Percentiles rank a stretch among this genome's conserved stretches.
phyloP scores from a whole-genome alignment of 2,329 filamentous ascomycete species.

The Colletotrichum eremochloae region DNA sequence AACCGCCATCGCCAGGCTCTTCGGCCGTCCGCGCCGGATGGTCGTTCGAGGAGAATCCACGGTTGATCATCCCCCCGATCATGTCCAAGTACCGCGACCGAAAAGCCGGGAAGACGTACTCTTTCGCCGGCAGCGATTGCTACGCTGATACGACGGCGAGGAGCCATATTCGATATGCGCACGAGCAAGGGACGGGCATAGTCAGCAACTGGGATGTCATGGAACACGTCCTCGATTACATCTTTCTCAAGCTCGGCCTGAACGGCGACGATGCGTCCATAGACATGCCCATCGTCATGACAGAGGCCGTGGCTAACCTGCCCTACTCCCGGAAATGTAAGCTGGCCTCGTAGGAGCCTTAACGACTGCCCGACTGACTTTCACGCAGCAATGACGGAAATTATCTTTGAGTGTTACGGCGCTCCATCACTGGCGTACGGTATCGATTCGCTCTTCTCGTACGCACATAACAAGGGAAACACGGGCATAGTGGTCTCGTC shows the following conservation, averaged over 20 bases:
- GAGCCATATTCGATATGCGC: constrained; percentile 90
- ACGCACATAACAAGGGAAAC: constrained; percentile 88
- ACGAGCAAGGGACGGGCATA: constrained; percentile 90
- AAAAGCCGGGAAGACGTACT: constrained; percentile 91
- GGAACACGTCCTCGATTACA: constrained; percentile 93
- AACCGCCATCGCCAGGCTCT: constrained; percentile 71
- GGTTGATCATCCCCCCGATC: constrained; percentile 85
- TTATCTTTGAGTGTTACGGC: constrained; percentile 95
- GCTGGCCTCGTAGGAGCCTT: not conserved
- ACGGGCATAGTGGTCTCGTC: constrained; percentile 92
- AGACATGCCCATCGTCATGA: constrained; percentile 92
- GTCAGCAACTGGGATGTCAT: constrained; percentile 98
- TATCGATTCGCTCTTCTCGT: constrained; percentile 97
- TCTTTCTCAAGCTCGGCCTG: constrained; percentile 93
- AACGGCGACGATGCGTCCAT: constrained; percentile 81
- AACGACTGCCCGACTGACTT: constrained; percentile 46
- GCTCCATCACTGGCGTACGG: constrained; percentile 93
- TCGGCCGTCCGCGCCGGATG: constrained; percentile 92
- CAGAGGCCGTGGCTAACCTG: constrained; percentile 92
- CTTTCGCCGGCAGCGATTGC: constrained; percentile 92
- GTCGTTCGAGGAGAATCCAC: constrained; percentile 90
- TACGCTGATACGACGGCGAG: constrained; percentile 94
- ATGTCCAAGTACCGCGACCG: constrained; percentile 96
- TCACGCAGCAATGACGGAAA: constrained; percentile 89
- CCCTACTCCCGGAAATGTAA: constrained; percentile 89